Base-by-base conservation (phyloP, 1,284 basidiomycete genomes). In the Volvariella volvacea region DNA sequence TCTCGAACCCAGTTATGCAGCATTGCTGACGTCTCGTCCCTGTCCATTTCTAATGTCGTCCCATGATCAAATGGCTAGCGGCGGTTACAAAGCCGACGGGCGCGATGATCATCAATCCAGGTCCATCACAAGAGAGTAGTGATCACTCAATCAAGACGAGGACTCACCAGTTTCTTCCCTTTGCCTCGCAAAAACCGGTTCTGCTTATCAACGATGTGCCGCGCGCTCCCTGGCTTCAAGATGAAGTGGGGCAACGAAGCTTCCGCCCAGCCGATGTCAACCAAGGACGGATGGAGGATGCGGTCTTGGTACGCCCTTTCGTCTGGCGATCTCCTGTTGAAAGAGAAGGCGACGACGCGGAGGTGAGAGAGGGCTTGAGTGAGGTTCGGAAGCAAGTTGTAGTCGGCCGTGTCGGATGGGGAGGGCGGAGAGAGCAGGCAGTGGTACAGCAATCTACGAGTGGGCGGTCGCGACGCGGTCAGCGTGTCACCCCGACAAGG, bases 251-350 rank as follows among this genome's bases (percentile, higher is more conserved):
- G 57, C 20, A 59, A 22, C 1, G 36, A 41, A 4, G 58, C 59
- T 36, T 63, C 57, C n/a, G 61, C 57, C 44, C 61, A 54, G 6
- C 58, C 66, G 12, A 62, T 47, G 42, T 68, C 67, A 3, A 68
- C 49, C 0, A 64, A 48, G 6, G 45, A 52, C 4, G 67, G 67
- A 30, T 46, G 43, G 14, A 16, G 30, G 7, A 55, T 31, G 19
- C 57, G 55, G 21, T 66, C 59, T 16, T 42, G 44, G 16, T 22
- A 44, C 0, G 47, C 30, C 9, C 67, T 57, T 3, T 49, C 49
- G 46, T 70, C 67, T 8, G 48, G 34, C 3, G 48, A 42, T 33
- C 53, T 57, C 7, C 55, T 42, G 33, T 66, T 65, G 44, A 60
- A 67, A 1, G 57, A 54, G 17, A 70, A 61, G 2, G 63, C 57